Base-by-base conservation (phyloP, 139 green algal species). In the Edaphochlamys debaryana region DNA sequence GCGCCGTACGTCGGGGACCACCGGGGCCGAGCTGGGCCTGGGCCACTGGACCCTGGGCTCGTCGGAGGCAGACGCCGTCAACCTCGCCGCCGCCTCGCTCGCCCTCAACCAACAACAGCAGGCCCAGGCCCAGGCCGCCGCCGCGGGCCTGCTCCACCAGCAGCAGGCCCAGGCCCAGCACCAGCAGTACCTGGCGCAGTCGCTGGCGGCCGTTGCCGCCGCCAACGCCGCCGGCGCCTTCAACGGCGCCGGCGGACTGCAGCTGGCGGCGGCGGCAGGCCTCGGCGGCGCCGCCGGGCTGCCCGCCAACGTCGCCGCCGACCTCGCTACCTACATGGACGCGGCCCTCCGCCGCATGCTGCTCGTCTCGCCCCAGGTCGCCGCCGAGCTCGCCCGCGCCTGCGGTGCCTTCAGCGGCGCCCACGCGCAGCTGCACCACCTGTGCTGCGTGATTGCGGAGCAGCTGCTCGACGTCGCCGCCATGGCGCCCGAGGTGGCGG, bases 401-500 rank as follows among this genome's bases (percentile, higher is more conserved):
- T 82, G 76, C 63, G 76, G 63, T 32, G 62, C 76, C 34, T 82
- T 82, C n/a, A 67, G 42, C 42, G 63, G 76, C 76, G 76, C 76
- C 0, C 76, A 82, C 7, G 63, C 76, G 34, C 76, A 82, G 76
- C 60, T 82, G 63, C 76, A 82, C 42, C 76, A 82, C 63, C 42
- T 82, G 62, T 74, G 63, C 63, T 73, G 76, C 13, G 64, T 82
- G 42, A 82, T 82, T 37, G 76, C 63, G 76, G 76, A 82, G 78
- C 78, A 84, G 78, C 78, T 84, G 36, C 48, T 75, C n/a, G 78
- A 75, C 45, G 78, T 84, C 36, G 78, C 78, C 48, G 66, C 66
- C 7, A 76, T 77, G 78, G 64, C 66, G 34, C 78, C 78, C 17
- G 78, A 84, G 66, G 78, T 84, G 48, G 78, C 78, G 36, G 11